Base-by-base conservation (phyloP, 1,284 basidiomycete genomes). In the Moesziomyces globuligerus region DNA sequence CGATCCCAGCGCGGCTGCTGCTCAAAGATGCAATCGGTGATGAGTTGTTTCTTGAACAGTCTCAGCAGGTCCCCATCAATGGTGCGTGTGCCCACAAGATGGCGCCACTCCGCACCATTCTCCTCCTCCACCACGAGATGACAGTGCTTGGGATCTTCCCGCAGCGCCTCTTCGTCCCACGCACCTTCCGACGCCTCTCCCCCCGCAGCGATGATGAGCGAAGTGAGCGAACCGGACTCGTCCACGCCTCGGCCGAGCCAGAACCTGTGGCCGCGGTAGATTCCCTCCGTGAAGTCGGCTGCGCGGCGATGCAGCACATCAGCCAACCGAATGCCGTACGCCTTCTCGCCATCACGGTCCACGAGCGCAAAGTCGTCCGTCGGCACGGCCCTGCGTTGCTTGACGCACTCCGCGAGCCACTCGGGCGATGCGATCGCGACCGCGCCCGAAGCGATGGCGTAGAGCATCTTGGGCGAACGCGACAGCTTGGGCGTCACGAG, bases 391-490 rank as follows among this genome's bases (percentile, higher is more conserved):
- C 11, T 23, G 20, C 46, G 43, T n/a, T 45, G 41, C 39, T 56
- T 54, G 29, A 70, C 32, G 21, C 60, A 70, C 1, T 55, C 61
- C 2, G 53, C 44, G 15, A 71, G 41, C 68, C 68, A 71, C n/a
- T 58, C 55, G 6, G 68, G 62, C 45, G 56, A 52, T 11, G 66
- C 42, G 21, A 71, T 66, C 1, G 40, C 51, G 3, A 66, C 39
- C 37, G 18, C 39, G 6, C 68, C 68, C 4, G 45, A 60, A 9
- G 68, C 68, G 18, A 71, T 71, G 3, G 68, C 68, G 18, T 54
- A 51, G 4, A 71, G 62, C 68, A 71, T 71, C 62, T 71, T 71
- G 41, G 57, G 61, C 39, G 62, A 51, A 23, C 68, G 61, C 45
- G 61, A 65, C 10, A 71, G 15, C 28, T 53, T 58, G 15, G 68